These are phyloP conservation scores for Erythrobasidium hasegawianum DNA, from an alignment of 1,284 basidiomycete species.

Conservation along the genomic window DNA sequence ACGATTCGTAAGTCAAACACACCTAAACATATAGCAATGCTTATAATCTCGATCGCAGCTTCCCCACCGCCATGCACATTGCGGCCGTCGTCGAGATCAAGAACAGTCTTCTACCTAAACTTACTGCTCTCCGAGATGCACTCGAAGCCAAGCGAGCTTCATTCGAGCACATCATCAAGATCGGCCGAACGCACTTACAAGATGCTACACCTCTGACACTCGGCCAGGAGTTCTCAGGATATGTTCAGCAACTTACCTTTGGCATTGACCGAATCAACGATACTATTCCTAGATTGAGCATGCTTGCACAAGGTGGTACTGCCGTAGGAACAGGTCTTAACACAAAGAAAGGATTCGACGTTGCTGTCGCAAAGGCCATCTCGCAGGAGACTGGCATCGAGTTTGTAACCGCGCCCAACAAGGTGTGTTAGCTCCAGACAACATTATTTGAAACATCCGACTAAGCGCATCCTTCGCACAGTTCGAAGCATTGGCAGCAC, in stretches of 20 bases:
- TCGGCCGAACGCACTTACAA: constrained; percentile 93
- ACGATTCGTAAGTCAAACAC: too few relatives aligned
- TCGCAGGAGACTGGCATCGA: constrained; percentile 83
- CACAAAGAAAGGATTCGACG: constrained; percentile 94
- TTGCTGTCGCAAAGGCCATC: constrained; percentile 87
- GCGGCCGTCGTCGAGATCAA: constrained; percentile 88
- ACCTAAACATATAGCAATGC: too few relatives aligned
- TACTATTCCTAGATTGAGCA: constrained; percentile 78
- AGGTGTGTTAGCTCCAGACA: too few relatives aligned
- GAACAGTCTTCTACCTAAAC: constrained; percentile 74
- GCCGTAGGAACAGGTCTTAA: constrained; percentile 98
- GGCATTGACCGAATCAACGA: constrained; percentile 81
- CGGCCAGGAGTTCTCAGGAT: constrained; percentile 98
- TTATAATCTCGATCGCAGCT: too few relatives aligned
- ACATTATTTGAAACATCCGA: too few relatives aligned
- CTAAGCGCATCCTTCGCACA: too few relatives aligned
- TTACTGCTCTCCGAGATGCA: constrained; percentile 76
- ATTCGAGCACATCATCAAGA: constrained; percentile 93
- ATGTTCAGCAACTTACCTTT: constrained; percentile 90
- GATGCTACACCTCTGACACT: constrained; percentile 97
- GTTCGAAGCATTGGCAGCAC: constrained; percentile 95
- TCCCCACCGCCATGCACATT: constrained; percentile 99
- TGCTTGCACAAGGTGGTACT: constrained; percentile 95
- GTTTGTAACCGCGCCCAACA: constrained; percentile 97
- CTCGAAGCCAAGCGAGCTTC: constrained; percentile 74